Base-by-base conservation (phyloP, 768 basidiomycete genomes). In the Imleria badia region DNA sequence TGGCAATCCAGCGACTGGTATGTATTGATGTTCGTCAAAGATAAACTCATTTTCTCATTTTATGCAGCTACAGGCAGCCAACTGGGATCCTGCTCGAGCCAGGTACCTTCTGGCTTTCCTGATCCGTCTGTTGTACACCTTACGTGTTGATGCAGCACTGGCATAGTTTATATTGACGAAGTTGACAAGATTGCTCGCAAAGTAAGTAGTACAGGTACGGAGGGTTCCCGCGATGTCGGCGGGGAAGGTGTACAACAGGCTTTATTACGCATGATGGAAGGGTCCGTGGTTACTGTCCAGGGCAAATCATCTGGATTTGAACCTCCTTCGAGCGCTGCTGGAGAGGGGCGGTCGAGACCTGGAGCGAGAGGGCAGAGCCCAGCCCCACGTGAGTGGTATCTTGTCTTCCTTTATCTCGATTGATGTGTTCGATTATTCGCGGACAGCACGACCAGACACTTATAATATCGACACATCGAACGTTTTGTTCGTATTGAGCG, bases 171-270 rank as follows among this genome's bases (percentile, higher is more conserved):
- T 66, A 94, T 98, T 44, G 96, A 98, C 64, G 96, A 98, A 74
- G 77, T 94, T 2, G 96, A 98, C 75, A 98, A 98, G 74, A 85
- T 97, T 54, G 89, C 93, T 14, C 81, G 84, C 45, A 87, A 82
- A 62, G 60, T 68, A 14, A 62, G 64, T 36, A 72, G 80, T 41
- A 72, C 74, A 22, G 86, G 87, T 6, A 75, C 77, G 29, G 89
- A 91, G 60, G 83, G 85, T 5, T 83, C 86, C 6, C 80, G 89
- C 60, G 95, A 98, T 68, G 94, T 98, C 1, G 88, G 92, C 22
- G 95, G 95, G 11, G 94, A 97, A 78, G 95, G 95, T 33, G 95
- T 98, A 6, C 95, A 98, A 65, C 94, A 98, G 71, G 86, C 91
- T 19, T 78, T 97, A 17, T 74, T 97, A 6, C 81, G 95, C 49